These are phyloP conservation scores for Glarea lozoyensis DNA, from an alignment of 495 filamentous ascomycete genomes.

Conservation along the genomic window DNA sequence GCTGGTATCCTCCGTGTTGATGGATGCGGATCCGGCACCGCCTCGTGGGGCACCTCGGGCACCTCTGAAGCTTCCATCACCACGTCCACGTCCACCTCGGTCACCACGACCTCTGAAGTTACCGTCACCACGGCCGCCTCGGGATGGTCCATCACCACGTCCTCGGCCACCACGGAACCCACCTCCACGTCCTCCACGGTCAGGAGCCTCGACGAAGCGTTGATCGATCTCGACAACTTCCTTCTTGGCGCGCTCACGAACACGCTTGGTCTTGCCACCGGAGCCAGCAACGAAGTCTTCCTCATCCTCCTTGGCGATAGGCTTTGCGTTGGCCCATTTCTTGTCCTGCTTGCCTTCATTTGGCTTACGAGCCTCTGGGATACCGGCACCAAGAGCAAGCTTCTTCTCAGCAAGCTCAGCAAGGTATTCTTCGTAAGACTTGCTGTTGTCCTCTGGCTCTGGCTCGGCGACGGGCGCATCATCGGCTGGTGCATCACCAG, in stretches of 20 bases:
- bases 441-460: slow-evolving; percentile 80
- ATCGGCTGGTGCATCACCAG: slow-evolving; percentile 33
- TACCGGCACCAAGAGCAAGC: slow-evolving; percentile 52
- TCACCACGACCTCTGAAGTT: slow-evolving; percentile 18
- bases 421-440: slow-evolving; percentile 81
- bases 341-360: slow-evolving; percentile 87
- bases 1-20: slow-evolving; percentile 56
- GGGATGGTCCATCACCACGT: slow-evolving; percentile 40
- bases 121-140: slow-evolving; percentile 40
- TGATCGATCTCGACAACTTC: slow-evolving; percentile 79
- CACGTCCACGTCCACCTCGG: slow-evolving; percentile 29
- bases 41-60: slow-evolving; percentile 24
- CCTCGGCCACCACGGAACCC: slow-evolving; percentile 42
- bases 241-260: slow-evolving; percentile 90
- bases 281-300: slow-evolving; percentile 68
- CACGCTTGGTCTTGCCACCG: slow-evolving; percentile 73
- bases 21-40: slow-evolving; percentile 21
- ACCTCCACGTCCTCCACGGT: slow-evolving; percentile 40
- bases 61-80: slow-evolving; percentile 29
- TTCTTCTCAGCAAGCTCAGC: slow-evolving; percentile 80
- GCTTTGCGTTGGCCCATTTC: slow-evolving; percentile 85
- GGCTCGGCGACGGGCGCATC: slow-evolving; percentile 25
- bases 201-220: slow-evolving; percentile 58
- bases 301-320: slow-evolving; percentile 62
- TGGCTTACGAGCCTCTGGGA: slow-evolving; percentile 66